Evolutionary conservation across 1,284 basidiomycete species (phyloP).

Genomic region (Fereydounia khargensis): DNA sequence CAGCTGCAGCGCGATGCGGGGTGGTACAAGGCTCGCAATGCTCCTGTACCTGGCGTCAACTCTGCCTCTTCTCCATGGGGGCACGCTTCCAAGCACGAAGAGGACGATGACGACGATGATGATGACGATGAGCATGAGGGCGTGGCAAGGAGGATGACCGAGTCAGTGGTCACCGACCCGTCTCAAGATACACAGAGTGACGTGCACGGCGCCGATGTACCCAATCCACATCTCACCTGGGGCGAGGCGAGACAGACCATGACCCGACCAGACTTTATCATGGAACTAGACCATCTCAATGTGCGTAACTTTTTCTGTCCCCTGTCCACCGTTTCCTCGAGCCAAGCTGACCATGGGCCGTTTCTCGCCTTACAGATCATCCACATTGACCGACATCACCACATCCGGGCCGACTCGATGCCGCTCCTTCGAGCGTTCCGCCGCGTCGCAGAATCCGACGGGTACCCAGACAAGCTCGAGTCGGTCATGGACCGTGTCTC

Average conservation of each 20-base stretch:
- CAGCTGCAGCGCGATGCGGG: slow-evolving; percentile 28
- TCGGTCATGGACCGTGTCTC: slow-evolving; percentile 50
- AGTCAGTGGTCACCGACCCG: slow-evolving; percentile 35
- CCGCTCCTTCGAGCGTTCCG: slow-evolving; percentile 46
- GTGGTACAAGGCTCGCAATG: slow-evolving; percentile 23
- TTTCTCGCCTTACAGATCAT: slow-evolving; percentile 11
- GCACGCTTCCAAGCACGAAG: slow-evolving; percentile 1
- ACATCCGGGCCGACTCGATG: slow-evolving; percentile 49
- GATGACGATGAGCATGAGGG: slow-evolving; percentile 15
- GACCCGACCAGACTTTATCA: slow-evolving; percentile 49
- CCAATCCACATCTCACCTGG: slow-evolving; percentile 49
- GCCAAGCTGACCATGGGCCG: neutral
- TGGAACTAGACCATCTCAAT: slow-evolving; percentile 44
- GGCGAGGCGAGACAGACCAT: slow-evolving; percentile 50
- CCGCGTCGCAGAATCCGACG: slow-evolving; percentile 34
- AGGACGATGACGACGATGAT: slow-evolving; percentile 24
- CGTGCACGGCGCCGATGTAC: slow-evolving; percentile 36
- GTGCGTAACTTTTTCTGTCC: slow-evolving; percentile 4
- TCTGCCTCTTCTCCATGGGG: slow-evolving; percentile 12
- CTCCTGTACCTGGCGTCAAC: slow-evolving; percentile 26
- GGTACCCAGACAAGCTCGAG: slow-evolving; percentile 43
- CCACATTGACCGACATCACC: slow-evolving; percentile 48
- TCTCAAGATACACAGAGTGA: slow-evolving; percentile 32
- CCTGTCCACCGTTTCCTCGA: too few species aligned
- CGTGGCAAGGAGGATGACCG: slow-evolving; percentile 13